Conservation (phyloP, 106 monocot genomes). For the Dendrobium nobile region DNA sequence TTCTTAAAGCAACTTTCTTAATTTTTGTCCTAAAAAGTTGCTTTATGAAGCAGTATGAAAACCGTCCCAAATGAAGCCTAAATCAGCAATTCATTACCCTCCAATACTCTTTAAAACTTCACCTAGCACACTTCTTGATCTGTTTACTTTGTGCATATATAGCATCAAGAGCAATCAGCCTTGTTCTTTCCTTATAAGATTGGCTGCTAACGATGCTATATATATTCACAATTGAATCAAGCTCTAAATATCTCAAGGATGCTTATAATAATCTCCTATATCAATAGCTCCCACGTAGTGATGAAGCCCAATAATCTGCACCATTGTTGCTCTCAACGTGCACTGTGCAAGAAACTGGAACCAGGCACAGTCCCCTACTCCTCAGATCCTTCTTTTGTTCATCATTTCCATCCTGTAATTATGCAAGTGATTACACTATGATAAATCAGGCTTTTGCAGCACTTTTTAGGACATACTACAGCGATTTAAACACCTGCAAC, state of each 20-base stretch:
- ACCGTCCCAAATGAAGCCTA: too few species aligned
- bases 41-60: too few species aligned
- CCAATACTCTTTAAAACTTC: background rate
- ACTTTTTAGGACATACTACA: too few species aligned
- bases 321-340: constrained; percentile 55
- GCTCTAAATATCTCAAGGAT: background rate
- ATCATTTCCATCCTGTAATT: constrained; percentile 12
- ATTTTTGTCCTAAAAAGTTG: too few species aligned
- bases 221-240: background rate
- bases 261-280: too few species aligned
- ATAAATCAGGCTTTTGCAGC: too few species aligned
- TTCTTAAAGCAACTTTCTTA: too few species aligned
- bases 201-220: constrained; percentile 3
- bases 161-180: constrained; percentile 5
- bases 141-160: background rate
- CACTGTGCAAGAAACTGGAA: constrained; percentile 62
- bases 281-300: constrained; percentile 13
- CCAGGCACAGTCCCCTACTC: constrained; percentile 77
- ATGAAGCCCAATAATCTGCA: constrained; percentile 71
- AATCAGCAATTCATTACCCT: too few species aligned
- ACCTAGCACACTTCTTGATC: background rate
- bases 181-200: background rate
- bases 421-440: background rate
- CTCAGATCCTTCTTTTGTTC: constrained; percentile 57
- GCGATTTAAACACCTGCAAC: too few species aligned